Conservation (phyloP, 345 rosid species). For the Syzygium aromaticum region DNA sequence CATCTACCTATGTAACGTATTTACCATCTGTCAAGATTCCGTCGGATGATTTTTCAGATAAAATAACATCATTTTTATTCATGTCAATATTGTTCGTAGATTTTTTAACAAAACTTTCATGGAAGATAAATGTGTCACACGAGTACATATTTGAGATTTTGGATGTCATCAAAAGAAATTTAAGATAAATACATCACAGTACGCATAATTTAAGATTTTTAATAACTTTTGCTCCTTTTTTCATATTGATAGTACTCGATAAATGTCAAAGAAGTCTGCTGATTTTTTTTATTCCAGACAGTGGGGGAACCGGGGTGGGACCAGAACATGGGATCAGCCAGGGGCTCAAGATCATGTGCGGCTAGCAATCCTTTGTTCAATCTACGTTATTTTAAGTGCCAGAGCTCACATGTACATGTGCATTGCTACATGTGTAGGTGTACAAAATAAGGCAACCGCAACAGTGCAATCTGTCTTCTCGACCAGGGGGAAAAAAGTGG, state of each 20-base stretch:
- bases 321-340: background rate
- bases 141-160: accelerated
- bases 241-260: background rate
- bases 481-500: background rate
- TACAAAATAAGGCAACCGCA: background rate
- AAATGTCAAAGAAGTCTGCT: background rate
- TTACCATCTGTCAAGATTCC: too few relatives aligned
- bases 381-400: background rate
- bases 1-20: too few relatives aligned
- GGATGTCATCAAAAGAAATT: too few relatives aligned
- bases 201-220: too few relatives aligned
- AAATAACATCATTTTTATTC: too few relatives aligned
- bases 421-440: background rate
- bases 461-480: background rate
- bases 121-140: accelerated
- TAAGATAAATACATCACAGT: too few relatives aligned
- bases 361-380: background rate
- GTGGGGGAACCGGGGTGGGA: background rate
- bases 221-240: background rate
- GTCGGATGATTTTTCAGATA: too few relatives aligned
- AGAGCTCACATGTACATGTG: background rate
- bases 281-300: background rate
- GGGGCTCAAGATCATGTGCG: background rate
- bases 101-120: too few relatives aligned
- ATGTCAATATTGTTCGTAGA: too few relatives aligned